Conservation (phyloP, 2,329 filamentous ascomycete species). For the Apiospora kogelbergensis region DNA sequence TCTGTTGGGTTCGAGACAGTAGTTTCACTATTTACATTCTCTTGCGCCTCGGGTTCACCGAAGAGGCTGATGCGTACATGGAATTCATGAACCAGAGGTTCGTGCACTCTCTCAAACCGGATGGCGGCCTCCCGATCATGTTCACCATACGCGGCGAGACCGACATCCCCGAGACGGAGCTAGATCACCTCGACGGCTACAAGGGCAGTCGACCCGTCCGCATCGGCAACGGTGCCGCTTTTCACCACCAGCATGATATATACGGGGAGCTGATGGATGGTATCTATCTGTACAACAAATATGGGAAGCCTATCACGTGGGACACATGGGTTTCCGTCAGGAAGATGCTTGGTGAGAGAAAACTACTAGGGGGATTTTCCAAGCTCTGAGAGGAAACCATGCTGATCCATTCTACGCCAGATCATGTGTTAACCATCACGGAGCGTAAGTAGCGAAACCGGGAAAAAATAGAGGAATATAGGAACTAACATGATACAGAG, state of each 20-base stretch:
- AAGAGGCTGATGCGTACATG: conserved; percentile 78
- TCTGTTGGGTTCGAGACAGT: conserved; percentile 74
- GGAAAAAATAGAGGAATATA: too few species aligned
- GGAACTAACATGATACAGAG: conserved; percentile 33
- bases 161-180: conserved; percentile 69
- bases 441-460: conserved; percentile 40
- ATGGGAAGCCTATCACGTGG: conserved; percentile 74
- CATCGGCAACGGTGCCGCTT: conserved; percentile 75
- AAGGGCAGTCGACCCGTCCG: conserved; percentile 69
- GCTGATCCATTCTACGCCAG: conserved; percentile 33
- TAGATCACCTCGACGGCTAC: conserved; percentile 72
- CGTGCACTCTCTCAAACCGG: conserved; percentile 55
- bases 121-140: conserved; percentile 74
- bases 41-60: conserved; percentile 71
- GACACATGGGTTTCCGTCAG: conserved; percentile 74
- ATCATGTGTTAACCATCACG: conserved; percentile 70
- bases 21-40: conserved; percentile 79
- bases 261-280: conserved; percentile 72
- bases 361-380: background rate
- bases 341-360: conserved; percentile 55
- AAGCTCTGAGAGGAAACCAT: background rate
- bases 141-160: conserved; percentile 76
- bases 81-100: conserved; percentile 74
- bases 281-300: conserved; percentile 78
- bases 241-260: conserved; percentile 76